These are phyloP conservation scores for Excoecaria cochinchinensis DNA, from an alignment of 345 rosid species.

Conservation along the genomic window DNA sequence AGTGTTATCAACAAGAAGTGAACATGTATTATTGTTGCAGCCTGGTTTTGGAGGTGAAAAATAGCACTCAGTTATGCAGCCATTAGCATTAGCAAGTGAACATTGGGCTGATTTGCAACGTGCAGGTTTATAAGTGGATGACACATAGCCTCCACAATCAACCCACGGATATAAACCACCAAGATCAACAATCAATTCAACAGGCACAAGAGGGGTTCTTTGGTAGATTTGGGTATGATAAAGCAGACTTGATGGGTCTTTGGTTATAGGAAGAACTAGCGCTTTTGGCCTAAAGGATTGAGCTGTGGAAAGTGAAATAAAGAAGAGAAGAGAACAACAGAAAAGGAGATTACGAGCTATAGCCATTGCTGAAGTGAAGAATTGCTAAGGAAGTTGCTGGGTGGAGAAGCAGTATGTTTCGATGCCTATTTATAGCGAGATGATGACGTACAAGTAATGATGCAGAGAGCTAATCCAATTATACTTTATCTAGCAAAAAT, in stretches of 20 bases:
- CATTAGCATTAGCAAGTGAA: neutral
- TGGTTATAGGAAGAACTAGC: constrained; percentile 10
- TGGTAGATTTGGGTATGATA: constrained; percentile 9
- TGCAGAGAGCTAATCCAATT: no score
- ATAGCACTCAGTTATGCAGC: neutral
- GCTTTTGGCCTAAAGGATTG: constrained; percentile 19
- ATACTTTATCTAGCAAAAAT: no score
- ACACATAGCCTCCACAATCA: constrained; percentile 19
- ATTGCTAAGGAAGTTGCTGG: neutral
- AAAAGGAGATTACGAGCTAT: neutral
- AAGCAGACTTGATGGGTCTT: constrained; percentile 8
- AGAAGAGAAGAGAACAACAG: neutral
- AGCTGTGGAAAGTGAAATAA: neutral
- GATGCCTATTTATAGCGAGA: neutral
- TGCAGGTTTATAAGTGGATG: constrained; percentile 4
- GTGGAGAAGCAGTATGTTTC: neutral
- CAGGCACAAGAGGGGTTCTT: constrained; percentile 25
- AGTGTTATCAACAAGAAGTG: neutral
- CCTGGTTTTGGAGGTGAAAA: constrained; percentile 1
- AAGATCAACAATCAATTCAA: constrained; percentile 16
- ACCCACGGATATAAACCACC: constrained; percentile 23
- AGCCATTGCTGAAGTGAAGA: neutral
- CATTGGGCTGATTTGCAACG: constrained; percentile 23
- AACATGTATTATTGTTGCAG: constrained; percentile 2
- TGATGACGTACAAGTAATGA: neutral